Conservation (phyloP, 129 eudicot genomes). For the Saussurea involucrata region DNA sequence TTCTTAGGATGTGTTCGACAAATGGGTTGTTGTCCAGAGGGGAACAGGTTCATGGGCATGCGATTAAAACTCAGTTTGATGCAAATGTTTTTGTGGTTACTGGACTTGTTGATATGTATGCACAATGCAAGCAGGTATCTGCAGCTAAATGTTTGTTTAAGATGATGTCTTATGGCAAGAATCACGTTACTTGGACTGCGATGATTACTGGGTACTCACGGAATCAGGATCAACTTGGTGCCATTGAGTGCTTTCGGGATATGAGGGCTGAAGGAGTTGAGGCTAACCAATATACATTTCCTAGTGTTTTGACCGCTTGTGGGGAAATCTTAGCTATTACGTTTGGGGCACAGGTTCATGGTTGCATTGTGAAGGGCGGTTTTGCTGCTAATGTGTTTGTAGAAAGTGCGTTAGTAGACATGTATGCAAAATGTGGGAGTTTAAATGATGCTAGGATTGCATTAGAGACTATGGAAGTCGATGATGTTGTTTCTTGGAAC, state of each 20-base stretch:
- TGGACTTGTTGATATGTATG: constrained; percentile 79
- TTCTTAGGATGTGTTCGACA: constrained; percentile 58
- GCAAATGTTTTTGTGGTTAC: constrained; percentile 56
- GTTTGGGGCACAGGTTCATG: constrained; percentile 68
- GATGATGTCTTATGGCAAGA: constrained; percentile 42
- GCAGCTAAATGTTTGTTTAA: constrained; percentile 58
- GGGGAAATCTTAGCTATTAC: constrained; percentile 28
- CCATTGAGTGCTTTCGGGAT: constrained; percentile 60
- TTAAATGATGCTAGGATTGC: constrained; percentile 45
- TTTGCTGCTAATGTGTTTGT: constrained; percentile 67
- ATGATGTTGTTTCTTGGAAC: constrained; percentile 67
- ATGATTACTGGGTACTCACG: constrained; percentile 66
- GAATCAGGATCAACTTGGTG: constrained; percentile 48
- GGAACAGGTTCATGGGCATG: constrained; percentile 56
- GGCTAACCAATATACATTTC: constrained; percentile 76
- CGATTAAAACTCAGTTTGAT: constrained; percentile 52
- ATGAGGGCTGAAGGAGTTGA: constrained; percentile 63
- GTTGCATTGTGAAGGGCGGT: constrained; percentile 57
- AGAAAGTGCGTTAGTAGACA: constrained; percentile 63
- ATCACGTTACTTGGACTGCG: constrained; percentile 84
- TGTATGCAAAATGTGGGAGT: constrained; percentile 71
- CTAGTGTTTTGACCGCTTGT: constrained; percentile 63
- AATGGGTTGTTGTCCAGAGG: constrained; percentile 58
- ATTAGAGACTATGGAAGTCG: constrained; percentile 48
- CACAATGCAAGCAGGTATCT: constrained; percentile 41